phyloP scores from a whole-genome alignment of 176 grass and related monocot genomes.

The Elymus sibiricus region DNA sequence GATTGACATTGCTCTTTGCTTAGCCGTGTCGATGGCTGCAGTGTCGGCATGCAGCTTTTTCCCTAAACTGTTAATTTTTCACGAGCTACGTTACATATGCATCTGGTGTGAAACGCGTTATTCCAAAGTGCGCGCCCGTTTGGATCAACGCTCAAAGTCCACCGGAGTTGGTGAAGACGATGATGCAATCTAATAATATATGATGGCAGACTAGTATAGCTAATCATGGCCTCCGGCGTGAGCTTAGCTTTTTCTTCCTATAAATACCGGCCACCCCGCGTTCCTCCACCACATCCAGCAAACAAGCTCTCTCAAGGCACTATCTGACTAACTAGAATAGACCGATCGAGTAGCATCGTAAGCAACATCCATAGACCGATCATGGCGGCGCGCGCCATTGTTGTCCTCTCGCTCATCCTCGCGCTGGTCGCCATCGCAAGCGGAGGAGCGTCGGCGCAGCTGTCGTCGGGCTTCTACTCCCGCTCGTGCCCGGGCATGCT shows the following conservation, averaged over 20 bases:
- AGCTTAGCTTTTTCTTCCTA: not conserved
- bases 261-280: not conserved
- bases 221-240: not conserved
- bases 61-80: not conserved
- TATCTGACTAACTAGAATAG: not conserved
- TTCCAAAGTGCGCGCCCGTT: not conserved
- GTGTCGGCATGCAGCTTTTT: not conserved
- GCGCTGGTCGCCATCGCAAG: not conserved
- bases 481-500: slow-evolving; percentile 56
- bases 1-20: not conserved
- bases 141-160: not conserved
- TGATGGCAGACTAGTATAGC: not conserved
- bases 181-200: slow-evolving; percentile 9
- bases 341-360: not conserved
- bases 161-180: not conserved
- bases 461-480: slow-evolving; percentile 53
- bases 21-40: not conserved
- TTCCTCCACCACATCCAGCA: not conserved
- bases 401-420: not conserved
- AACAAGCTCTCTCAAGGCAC: not conserved
- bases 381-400: not conserved
- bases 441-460: slow-evolving; percentile 14
- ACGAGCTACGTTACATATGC: not conserved
- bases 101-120: not conserved
- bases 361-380: not conserved